Conservation (phyloP, 1,139 yeast species). For the Nakaseomyces delphensis region DNA sequence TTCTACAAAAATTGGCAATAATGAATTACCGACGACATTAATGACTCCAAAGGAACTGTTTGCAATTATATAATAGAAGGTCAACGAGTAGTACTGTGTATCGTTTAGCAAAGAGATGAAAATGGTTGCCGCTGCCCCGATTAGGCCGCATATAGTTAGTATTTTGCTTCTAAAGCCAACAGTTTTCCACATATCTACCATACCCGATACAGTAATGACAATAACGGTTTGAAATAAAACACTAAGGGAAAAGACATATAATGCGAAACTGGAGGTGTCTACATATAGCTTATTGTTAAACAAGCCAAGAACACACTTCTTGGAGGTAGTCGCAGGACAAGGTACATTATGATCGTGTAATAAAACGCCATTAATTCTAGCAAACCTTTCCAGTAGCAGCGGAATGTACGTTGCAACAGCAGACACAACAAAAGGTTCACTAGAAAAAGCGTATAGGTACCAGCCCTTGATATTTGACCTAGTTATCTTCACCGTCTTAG, state of each 20-base stretch:
- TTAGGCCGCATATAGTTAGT: constrained; percentile 43
- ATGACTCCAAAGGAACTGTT: constrained; percentile 67
- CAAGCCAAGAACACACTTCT: constrained; percentile 37
- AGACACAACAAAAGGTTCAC: constrained; percentile 66
- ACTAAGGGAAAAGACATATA: constrained; percentile 57
- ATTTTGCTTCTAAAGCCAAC: constrained; percentile 30
- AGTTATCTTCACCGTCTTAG: constrained; percentile 21
- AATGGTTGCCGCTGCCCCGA: constrained; percentile 48
- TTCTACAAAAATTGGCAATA: constrained; percentile 46
- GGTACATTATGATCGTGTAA: constrained; percentile 42
- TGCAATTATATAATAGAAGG: constrained; percentile 48
- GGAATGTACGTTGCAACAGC: constrained; percentile 70
- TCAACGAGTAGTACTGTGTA: constrained; percentile 45
- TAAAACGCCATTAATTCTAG: constrained; percentile 55
- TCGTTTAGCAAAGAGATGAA: constrained; percentile 37
- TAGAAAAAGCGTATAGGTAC: constrained; percentile 56
- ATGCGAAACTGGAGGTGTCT: constrained; percentile 60
- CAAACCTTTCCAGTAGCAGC: constrained; percentile 52
- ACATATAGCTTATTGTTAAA: constrained; percentile 31
- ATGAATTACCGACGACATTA: constrained; percentile 67
- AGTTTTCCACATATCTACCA: constrained; percentile 49
- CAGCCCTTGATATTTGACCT: constrained; percentile 39
- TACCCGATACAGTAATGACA: constrained; percentile 64
- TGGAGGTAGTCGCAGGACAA: constrained; percentile 30
- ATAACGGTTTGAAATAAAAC: constrained; percentile 56